These are phyloP conservation scores for Barnettozyma sp. DNA, from an alignment of 805 yeast species.

Conservation along the genomic window DNA sequence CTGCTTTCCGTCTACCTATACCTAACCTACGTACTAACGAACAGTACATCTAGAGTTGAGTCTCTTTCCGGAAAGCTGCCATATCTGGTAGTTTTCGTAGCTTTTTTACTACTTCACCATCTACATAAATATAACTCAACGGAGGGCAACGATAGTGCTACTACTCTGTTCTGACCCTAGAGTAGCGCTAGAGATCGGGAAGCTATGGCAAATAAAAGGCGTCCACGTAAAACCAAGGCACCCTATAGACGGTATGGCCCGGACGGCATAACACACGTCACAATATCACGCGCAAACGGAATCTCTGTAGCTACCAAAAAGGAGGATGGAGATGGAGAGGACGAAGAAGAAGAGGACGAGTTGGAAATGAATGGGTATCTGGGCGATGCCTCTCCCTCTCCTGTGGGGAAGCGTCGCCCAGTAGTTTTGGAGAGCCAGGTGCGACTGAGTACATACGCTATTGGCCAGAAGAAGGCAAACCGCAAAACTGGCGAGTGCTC, in stretches of 20 bases:
- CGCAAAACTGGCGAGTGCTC: no score
- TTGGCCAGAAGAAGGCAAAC: no score
- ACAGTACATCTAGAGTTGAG: no score
- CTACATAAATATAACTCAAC: no score
- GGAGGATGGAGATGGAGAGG: conserved; percentile 28
- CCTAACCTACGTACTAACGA: no score
- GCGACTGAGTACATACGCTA: no score
- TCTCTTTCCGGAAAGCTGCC: no score
- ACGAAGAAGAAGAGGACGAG: conserved; percentile 26
- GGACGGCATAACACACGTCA: conserved; percentile 30
- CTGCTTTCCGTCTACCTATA: no score
- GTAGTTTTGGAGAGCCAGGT: background rate
- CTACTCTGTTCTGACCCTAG: no score
- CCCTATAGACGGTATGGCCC: conserved; percentile 72
- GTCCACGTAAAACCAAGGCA: conserved; percentile 78
- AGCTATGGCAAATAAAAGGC: conserved; percentile 69
- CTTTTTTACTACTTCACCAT: background rate
- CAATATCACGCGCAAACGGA: conserved; percentile 22
- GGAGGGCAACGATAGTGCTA: no score
- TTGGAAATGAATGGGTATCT: conserved; percentile 17
- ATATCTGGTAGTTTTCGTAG: conserved; percentile 2
- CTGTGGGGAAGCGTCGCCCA: conserved; percentile 3
- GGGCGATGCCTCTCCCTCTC: conserved; percentile 9
- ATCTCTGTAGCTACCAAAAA: conserved; percentile 13
- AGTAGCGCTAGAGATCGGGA: no score